Evolutionary conservation across 257 asterid species (phyloP), one percentile per base, ranked within the genome.

Genomic region (Rauvolfia tetraphylla): DNA sequence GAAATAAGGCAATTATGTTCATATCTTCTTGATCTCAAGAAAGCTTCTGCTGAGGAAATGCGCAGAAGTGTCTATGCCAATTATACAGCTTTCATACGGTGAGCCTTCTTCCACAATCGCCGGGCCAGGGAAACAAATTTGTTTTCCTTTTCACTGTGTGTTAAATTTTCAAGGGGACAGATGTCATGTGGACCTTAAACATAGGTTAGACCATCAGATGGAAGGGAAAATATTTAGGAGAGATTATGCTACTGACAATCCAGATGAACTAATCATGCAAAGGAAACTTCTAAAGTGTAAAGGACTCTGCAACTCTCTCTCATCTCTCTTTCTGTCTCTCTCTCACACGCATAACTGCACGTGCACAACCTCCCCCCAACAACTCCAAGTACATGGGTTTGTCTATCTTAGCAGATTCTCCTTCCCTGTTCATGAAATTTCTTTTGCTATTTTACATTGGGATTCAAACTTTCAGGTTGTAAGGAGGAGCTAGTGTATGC

Each of bases 11-110:
- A 93, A 77, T 79, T 95, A 78, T 93, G 98, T 86, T 89, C 99
- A 6, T 80, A 87, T 87, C 97, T 95, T 49, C 84, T 93, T 88
- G 99, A 95, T 81, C 89, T 95, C 86, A 95, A 95, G 89, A 91
- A 85, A 85, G 93, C 98, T 82, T 95, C 99, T 76, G 99, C 99
- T 62, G 99, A 95, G 85, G 99, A 93, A 87, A 93, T 95, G 99
- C 96, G 98, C 79, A 87, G 92, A 85, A 95, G 99, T 84, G 99
- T 95, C 57, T 95, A 89, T 80, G 97, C 98, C 72, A 95, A 95
- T 82, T 95, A 95, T 84, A 88, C 94, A 78, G 95, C 99, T 79
- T 95, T 95, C 85, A 95, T 95, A 73, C 95, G 98, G 99, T 95
- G 82, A 86, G 93, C 82, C 81, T 53, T 79, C 77, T 36, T 65